Percentiles rank a stretch among this genome's conserved stretches.
phyloP scores from a whole-genome alignment of 306 rosid species.

The Fagus sylvatica region DNA sequence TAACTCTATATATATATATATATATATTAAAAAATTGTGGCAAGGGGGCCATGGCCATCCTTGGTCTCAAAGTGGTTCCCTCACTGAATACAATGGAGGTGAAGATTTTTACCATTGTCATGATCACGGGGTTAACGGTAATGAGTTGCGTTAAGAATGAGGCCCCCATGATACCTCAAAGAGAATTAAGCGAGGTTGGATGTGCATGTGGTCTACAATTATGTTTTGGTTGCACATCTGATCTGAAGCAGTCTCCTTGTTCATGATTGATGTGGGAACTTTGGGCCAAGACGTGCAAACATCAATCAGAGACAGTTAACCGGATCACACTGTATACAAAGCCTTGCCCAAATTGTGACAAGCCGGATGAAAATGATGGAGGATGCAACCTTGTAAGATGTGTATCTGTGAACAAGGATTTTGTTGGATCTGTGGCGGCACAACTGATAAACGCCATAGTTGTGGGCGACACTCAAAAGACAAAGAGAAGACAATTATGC shows the following conservation, averaged over 20 bases:
- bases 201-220: slow-evolving; percentile 37
- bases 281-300: slow-evolving; percentile 36
- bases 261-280: slow-evolving; percentile 36
- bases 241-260: slow-evolving; percentile 40
- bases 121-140: no score
- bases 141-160: no score
- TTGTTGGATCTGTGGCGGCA: slow-evolving; percentile 37
- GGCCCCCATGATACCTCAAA: no score
- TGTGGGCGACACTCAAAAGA: slow-evolving; percentile 39
- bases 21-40: no score
- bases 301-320: slow-evolving; percentile 36
- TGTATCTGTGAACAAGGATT: no score
- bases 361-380: not conserved
- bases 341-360: slow-evolving; percentile 39
- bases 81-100: no score
- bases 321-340: slow-evolving; percentile 33
- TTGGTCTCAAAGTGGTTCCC: no score
- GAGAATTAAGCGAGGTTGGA: slow-evolving; percentile 32
- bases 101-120: no score
- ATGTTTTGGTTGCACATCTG: slow-evolving; percentile 36
- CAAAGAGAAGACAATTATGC: not conserved
- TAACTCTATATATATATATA: no score
- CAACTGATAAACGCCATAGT: slow-evolving; percentile 29
- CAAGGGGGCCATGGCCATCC: no score
- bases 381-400: no score